These are phyloP conservation scores for Epichloe amarillans DNA, from an alignment of 2,329 filamentous ascomycete genomes.

Conservation along the genomic window DNA sequence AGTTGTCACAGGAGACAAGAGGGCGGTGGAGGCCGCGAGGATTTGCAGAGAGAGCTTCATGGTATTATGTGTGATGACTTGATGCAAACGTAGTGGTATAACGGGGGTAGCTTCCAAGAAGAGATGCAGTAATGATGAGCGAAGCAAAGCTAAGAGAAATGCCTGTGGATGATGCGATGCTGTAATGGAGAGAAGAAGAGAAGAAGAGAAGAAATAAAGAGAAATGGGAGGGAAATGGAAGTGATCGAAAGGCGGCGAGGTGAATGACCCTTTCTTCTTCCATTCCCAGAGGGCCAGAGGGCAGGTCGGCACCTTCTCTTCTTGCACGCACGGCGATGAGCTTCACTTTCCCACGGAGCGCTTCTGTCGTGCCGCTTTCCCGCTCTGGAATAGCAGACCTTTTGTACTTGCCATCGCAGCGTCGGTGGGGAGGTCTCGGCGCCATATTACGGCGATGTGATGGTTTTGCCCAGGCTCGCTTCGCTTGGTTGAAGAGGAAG, in stretches of 20 bases:
- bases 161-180: neutral
- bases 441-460: neutral
- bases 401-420: neutral
- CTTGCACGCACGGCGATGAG: neutral
- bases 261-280: neutral
- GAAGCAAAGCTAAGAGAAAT: neutral
- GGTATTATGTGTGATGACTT: constrained; percentile 1
- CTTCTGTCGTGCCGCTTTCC: neutral
- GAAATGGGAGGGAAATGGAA: neutral
- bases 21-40: constrained; percentile 5
- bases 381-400: too few species aligned
- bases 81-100: neutral
- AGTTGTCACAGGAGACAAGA: constrained; percentile 7
- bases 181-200: neutral
- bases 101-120: constrained; percentile 1
- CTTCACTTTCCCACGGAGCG: neutral
- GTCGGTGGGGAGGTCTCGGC: neutral
- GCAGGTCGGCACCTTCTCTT: constrained; percentile 1
- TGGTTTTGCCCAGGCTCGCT: neutral
- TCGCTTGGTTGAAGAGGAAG: neutral
- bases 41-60: constrained; percentile 7
- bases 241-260: neutral
- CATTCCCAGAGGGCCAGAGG: neutral
- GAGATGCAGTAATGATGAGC: constrained; percentile 2
- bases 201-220: neutral